Evolutionary conservation across 2,329 filamentous ascomycete genomes (phyloP).

Genomic region (Neonectria hederae): DNA sequence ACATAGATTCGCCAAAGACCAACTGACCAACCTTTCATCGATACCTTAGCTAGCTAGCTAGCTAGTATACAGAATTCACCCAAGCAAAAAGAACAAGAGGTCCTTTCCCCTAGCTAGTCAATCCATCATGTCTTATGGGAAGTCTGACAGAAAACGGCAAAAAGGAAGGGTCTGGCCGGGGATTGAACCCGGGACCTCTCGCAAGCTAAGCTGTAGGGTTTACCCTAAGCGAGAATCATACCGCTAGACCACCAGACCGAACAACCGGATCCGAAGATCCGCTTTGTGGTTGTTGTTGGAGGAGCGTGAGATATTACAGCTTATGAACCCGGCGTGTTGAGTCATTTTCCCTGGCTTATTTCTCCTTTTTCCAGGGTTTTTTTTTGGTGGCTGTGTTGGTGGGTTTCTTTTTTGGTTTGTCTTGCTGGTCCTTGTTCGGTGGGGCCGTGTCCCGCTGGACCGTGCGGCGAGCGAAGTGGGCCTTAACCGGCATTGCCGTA

Average conservation of each 20-base stretch:
- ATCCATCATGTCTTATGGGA: too few relatives aligned
- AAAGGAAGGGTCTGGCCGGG: constrained; percentile 54
- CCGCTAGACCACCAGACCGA: constrained; percentile 69
- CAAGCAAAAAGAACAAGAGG: background rate
- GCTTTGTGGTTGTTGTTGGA: constrained; percentile 27
- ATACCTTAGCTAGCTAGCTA: background rate
- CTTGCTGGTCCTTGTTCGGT: background rate
- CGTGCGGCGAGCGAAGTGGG: background rate
- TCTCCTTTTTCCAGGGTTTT: background rate
- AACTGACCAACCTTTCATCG: too few relatives aligned
- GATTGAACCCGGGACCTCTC: constrained; percentile 59
- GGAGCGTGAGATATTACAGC: constrained; percentile 5
- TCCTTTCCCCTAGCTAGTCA: background rate
- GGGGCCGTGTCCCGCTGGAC: background rate
- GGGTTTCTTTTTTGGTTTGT: background rate
- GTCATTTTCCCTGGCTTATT: constrained; percentile 2
- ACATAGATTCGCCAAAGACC: too few relatives aligned
- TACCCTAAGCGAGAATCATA: constrained; percentile 77
- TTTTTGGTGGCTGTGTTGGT: constrained; percentile 2
- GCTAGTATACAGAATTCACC: background rate
- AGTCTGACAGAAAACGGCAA: constrained; percentile 38
- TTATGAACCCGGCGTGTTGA: constrained; percentile 22
- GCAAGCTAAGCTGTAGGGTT: constrained; percentile 51
- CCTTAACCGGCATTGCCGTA: background rate
- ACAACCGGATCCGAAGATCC: constrained; percentile 14